These are phyloP conservation scores for Berkeleyomyces rouxiae DNA, from an alignment of 2,329 filamentous ascomycete genomes.

Conservation along the genomic window DNA sequence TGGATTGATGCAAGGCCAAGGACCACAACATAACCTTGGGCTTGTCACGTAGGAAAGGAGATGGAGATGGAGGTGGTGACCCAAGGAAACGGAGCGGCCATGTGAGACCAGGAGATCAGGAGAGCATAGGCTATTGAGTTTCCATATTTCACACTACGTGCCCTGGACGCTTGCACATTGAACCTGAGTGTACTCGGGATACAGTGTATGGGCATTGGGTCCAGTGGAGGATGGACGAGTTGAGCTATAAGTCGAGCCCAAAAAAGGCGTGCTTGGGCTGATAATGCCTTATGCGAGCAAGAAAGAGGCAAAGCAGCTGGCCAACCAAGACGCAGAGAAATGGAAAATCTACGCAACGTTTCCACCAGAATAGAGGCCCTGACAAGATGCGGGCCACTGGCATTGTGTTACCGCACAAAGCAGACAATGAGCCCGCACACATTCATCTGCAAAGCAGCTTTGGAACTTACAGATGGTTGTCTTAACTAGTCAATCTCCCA, in stretches of 20 bases:
- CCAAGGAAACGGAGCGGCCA: neutral
- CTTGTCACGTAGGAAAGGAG: neutral
- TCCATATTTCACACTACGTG: no score
- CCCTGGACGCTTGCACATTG: no score
- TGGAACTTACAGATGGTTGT: neutral
- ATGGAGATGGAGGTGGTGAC: neutral
- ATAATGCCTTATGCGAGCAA: no score
- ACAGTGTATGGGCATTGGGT: no score
- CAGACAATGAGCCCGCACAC: neutral
- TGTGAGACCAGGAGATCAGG: neutral
- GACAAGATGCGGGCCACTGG: neutral
- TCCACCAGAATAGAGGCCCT: neutral
- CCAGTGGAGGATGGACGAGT: no score
- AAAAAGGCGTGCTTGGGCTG: no score
- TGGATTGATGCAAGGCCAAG: slow-evolving; percentile 1
- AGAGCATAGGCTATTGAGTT: neutral
- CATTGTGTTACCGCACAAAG: neutral
- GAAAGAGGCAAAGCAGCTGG: no score
- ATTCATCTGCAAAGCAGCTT: neutral
- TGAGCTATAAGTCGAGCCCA: no score
- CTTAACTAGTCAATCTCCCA: slow-evolving; percentile 1
- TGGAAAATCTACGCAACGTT: no score
- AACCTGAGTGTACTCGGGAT: no score
- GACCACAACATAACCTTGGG: neutral
- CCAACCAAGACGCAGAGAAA: no score